Percentiles rank a stretch among this genome's conserved stretches.
phyloP scores from a whole-genome alignment of 164 flowering plant species.

The Berberis vulgaris region DNA sequence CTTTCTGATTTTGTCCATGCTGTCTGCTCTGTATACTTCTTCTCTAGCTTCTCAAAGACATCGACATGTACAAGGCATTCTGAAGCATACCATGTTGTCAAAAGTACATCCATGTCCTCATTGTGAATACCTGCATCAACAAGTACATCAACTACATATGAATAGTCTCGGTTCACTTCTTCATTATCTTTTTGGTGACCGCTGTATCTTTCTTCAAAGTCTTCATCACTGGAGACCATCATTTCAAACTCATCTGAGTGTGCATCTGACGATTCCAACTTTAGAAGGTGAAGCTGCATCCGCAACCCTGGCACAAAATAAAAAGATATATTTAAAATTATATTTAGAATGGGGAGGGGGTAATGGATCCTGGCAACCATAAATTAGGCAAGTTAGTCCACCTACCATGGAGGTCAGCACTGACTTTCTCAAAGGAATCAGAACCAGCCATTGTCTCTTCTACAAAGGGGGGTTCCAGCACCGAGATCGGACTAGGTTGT shows the following conservation, averaged over 20 bases:
- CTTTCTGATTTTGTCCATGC: slow-evolving; percentile 56
- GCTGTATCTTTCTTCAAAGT: slow-evolving; percentile 19
- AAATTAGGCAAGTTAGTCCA: background rate
- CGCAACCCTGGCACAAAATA: slow-evolving; percentile 25
- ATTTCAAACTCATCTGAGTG: slow-evolving; percentile 36
- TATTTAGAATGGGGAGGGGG: background rate
- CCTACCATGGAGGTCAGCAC: slow-evolving; percentile 69
- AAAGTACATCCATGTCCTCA: slow-evolving; percentile 12
- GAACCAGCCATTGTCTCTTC: slow-evolving; percentile 64
- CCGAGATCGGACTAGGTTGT: slow-evolving; percentile 80
- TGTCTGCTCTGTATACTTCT: slow-evolving; percentile 43
- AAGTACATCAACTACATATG: slow-evolving; percentile 52
- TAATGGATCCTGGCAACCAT: background rate
- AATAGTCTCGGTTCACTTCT: slow-evolving; percentile 35
- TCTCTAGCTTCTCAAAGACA: slow-evolving; percentile 59
- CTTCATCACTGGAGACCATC: slow-evolving; percentile 51
- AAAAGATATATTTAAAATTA: background rate
- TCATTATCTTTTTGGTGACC: slow-evolving; percentile 12
- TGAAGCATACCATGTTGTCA: slow-evolving; percentile 30
- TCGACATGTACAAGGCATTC: slow-evolving; percentile 38
- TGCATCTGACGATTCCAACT: slow-evolving; percentile 36
- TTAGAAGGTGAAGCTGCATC: slow-evolving; percentile 43
- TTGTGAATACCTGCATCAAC: slow-evolving; percentile 33
- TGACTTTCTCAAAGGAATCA: slow-evolving; percentile 73
- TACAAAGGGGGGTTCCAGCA: slow-evolving; percentile 53